Evolutionary conservation across 2,329 filamentous ascomycete species (phyloP), one percentile per base, ranked within the genome.

Genomic region (Lomentospora prolificans): DNA sequence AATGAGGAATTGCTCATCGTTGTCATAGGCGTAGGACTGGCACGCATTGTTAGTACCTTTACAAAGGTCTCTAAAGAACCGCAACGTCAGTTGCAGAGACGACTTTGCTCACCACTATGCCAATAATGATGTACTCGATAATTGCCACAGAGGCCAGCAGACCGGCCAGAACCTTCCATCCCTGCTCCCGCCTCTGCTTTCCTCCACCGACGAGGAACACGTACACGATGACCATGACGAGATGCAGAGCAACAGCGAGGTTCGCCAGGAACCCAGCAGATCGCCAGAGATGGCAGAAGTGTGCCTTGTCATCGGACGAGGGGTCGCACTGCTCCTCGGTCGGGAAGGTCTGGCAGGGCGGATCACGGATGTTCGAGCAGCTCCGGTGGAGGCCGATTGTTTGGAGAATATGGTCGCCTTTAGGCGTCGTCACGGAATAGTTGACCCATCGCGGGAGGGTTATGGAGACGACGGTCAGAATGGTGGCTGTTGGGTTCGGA

Each of bases 261-360:
- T 85, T 88, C 74, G 95, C 90, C 60, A 96, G 72, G 71, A 96
- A 97, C 24, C 89, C 90, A 33, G 90, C 84, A 25, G 84, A 89
- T 58, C 88, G 81, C 92, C 92, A 99, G 79, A 95, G 87, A 63
- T 84, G 87, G 75, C 94, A 97, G 72, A 97, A 96, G 64, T 84
- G 82, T 62, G 85, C 80, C 25, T 63, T 67, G 33, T 64, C 62
- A 22, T 53, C 55, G 19, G 54, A 53, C 17, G 24, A 46, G 62
- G 77, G 79, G 56, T 75, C 72, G 70, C 89, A 92, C 66, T 89
- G 84, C 57, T 80, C 75, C 55, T 79, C 72, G 60, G 78, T 75
- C 3, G 89, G 89, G 68, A 90, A 94, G 30, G 75, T 71, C 24
- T 66, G 63, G 57, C 71, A 73, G 50, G 72, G 69, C n/a, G 73